Evolutionary conservation across 257 asterid genomes (phyloP), one percentile per base, ranked within the genome.

Genomic region (Solanum appendiculatum): DNA sequence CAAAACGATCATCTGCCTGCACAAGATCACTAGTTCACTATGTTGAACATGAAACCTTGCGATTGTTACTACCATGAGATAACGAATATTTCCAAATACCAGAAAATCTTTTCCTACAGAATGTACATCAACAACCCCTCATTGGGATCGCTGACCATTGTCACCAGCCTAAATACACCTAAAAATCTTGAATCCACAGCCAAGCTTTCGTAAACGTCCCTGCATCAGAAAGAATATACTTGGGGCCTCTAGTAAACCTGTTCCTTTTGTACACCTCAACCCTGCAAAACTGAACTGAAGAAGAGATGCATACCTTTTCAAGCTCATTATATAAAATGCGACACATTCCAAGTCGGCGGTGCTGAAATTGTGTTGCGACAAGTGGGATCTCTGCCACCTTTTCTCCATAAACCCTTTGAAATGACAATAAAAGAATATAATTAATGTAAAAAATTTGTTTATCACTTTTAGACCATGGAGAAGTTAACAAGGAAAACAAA

Each of bases 261-360:
- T 78, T 78, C 84, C 39, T 78, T 77, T 77, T 37, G n/a, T 77
- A 42, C 14, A 42, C 63, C 63, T 25, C 63, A n/a, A 44, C 25
- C 63, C 27, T 3, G 1, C 84, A 27, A 46, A 46, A 23, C 18
- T 44, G 66, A 48, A 80, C 16, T 29, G 64, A 48, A 29, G 64
- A 80, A 27, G 42, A 80, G 64, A 80, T 46, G 12, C 85, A 66
- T 88, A 96, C 99, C 98, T 96, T 94, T 91, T 97, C 99, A 82
- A 97, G 98, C 89, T 91, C 98, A 77, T 95, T 90, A 96, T 96
- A 95, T 93, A 96, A 84, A 89, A 95, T 81, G 36, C 98, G 93
- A 87, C 99, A 97, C 98, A 97, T 96, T 88, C 99, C 99, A 87
- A 86, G 98, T 88, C 94, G 93, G 77, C 98, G 99, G 86, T 93